Evolutionary conservation across 208 protist species (phyloP).

Genomic region (Naegleria fowleri): DNA sequence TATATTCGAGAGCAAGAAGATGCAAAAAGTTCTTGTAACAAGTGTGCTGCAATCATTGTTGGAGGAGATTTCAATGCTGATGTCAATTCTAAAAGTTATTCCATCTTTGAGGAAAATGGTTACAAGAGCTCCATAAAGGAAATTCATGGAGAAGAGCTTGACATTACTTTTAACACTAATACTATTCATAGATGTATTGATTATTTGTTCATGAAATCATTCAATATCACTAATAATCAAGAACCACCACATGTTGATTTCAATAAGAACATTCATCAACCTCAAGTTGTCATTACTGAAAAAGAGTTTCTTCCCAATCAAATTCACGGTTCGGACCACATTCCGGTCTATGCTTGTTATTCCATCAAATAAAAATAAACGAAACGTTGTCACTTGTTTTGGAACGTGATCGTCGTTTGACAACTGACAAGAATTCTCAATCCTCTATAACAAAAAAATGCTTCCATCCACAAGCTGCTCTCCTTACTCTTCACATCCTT

Average conservation of each 20-base stretch:
- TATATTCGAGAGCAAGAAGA: neutral
- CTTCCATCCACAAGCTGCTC: too few species aligned
- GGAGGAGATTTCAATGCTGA: neutral
- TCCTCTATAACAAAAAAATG: too few species aligned
- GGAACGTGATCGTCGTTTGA: too few species aligned
- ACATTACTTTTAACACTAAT: neutral
- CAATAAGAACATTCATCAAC: neutral
- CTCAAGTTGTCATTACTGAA: neutral
- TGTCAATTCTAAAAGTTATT: neutral
- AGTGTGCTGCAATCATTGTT: neutral
- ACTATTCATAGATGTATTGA: neutral
- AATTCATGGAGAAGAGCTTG: neutral
- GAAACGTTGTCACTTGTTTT: too few species aligned
- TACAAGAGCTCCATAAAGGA: neutral
- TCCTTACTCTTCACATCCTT: too few species aligned
- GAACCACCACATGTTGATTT: neutral
- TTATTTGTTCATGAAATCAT: neutral
- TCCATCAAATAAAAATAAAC: neutral
- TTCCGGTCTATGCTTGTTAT: neutral
- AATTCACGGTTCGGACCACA: neutral
- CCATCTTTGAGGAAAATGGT: neutral
- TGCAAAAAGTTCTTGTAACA: neutral
- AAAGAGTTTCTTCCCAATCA: neutral
- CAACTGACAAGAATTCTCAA: too few species aligned
- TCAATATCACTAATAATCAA: neutral